Conservation (phyloP, 2,329 filamentous ascomycete species). For the Colletotrichum spinosum region DNA sequence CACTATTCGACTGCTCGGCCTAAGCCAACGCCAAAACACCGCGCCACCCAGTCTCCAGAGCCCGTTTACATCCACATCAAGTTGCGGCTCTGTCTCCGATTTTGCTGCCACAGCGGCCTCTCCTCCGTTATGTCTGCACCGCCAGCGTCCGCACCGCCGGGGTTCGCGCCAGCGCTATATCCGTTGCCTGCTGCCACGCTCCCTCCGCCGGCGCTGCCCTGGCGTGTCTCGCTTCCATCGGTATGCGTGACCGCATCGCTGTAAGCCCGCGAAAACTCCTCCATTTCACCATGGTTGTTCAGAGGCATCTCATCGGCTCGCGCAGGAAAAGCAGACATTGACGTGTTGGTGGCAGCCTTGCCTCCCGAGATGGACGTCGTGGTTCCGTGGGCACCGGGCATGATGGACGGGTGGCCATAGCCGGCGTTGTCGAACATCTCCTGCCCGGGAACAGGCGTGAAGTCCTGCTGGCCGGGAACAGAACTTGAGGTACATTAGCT, state of each 20-base stretch:
- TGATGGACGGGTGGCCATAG: conserved; percentile 34
- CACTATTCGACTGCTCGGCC: background rate
- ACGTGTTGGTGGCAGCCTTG: conserved; percentile 38
- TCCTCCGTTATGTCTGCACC: conserved; percentile 41
- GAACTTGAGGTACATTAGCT: conserved; percentile 44
- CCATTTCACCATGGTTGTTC: conserved; percentile 51
- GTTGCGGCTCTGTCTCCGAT: conserved; percentile 60
- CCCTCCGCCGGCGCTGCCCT: conserved; percentile 44
- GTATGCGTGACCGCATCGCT: conserved; percentile 53
- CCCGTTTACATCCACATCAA: conserved; percentile 57
- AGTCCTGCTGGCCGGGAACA: conserved; percentile 44
- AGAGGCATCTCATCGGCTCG: conserved; percentile 53
- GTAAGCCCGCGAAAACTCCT: conserved; percentile 59
- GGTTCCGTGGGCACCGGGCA: conserved; percentile 36
- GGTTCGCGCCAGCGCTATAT: conserved; percentile 18
- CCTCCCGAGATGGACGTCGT: conserved; percentile 36
- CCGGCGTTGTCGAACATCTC: conserved; percentile 35
- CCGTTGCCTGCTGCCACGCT: conserved; percentile 32
- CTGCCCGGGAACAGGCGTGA: conserved; percentile 40
- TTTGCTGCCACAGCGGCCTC: conserved; percentile 66
- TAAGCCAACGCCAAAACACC: too few species aligned
- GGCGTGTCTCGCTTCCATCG: conserved; percentile 51
- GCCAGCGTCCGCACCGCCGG: conserved; percentile 8
- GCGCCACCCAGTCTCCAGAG: too few species aligned
- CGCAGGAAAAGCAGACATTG: conserved; percentile 19